Evolutionary conservation across 495 filamentous ascomycete genomes (phyloP), one percentile per base, ranked within the genome.

Genomic region (Ramalina intermedia): DNA sequence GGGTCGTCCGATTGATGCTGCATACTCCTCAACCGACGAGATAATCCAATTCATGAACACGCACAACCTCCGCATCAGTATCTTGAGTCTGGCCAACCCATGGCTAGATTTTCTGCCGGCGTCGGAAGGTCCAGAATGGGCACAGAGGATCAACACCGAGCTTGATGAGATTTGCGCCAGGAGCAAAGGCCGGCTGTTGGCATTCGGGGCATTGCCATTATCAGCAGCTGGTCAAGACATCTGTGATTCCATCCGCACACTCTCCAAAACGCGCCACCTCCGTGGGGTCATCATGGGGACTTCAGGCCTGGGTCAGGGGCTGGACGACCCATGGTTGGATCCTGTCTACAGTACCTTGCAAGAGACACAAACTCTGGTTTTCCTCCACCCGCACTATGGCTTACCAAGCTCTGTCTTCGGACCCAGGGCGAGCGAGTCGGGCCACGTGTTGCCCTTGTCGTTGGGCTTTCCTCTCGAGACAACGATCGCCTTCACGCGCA

Each of bases 331-430:
- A 6, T 59, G 61, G 0, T 55, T 96, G 26, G 72, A 87, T 21
- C 74, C 79, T 0, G 72, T 96, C 24, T 87, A 84, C 67, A 57
- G 64, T 4, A 79, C 82, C 0, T 63, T 96, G 2, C 70, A 85
- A 41, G 71, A 76, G 35, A 73, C 74, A 0, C 58, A 69, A 36
- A 66, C 80, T 20, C 64, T 86, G 14, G 64, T 94, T 21, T 96
- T 96, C 65, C 65, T 96, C 14, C 90, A 96, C 63, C 90, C 90
- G 33, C 90, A 96, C 64, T 95, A 96, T 60, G 90, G 90, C 3
- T 71, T 96, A 0, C 88, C 86, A 0, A 70, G 72, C 44, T 72
- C 74, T 16, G 87, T 93, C 9, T 95, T 81, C 64, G 90, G 90
- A 0, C 71, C 70, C 2, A 68, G 81, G 24, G 76, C 73, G 4